A percentile compares a stretch with the other conserved stretches of the same genome.
These are phyloP conservation scores for Phytophthora rubi DNA, from an alignment of 352 stramenopile species.

Conservation along the genomic window DNA sequence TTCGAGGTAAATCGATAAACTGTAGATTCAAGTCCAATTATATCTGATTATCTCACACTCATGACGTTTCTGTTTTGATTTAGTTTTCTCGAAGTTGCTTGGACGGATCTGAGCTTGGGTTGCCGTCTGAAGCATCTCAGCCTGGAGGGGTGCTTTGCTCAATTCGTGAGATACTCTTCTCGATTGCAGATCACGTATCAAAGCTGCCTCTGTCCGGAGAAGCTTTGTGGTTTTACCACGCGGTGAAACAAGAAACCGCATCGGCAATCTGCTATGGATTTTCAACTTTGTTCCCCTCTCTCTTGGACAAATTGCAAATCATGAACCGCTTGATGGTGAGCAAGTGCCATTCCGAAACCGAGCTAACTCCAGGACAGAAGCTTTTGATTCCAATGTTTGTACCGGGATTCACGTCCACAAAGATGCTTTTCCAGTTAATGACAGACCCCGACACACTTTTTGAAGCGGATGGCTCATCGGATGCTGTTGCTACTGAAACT, in stretches of 20 bases:
- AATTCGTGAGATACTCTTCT: constrained; percentile 76
- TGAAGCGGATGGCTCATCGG: constrained; percentile 17
- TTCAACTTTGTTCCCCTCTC: constrained; percentile 76
- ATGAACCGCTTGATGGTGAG: constrained; percentile 81
- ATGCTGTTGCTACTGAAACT: constrained; percentile 32
- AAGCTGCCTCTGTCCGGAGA: constrained; percentile 41
- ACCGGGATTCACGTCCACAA: constrained; percentile 80
- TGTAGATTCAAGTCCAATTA: neutral
- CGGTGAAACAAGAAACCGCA: constrained; percentile 82
- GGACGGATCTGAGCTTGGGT: constrained; percentile 60
- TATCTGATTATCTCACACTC: neutral
- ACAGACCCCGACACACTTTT: constrained; percentile 48
- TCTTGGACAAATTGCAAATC: constrained; percentile 79
- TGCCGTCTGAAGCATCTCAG: constrained; percentile 43
- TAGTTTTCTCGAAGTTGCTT: constrained; percentile 79
- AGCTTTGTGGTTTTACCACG: constrained; percentile 71
- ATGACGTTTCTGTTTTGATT: constrained; percentile 6
- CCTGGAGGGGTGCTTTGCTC: constrained; percentile 52
- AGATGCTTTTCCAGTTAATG: constrained; percentile 88
- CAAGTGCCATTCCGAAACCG: constrained; percentile 20
- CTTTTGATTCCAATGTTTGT: constrained; percentile 84
- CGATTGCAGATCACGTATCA: constrained; percentile 63
- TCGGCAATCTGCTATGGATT: constrained; percentile 84
- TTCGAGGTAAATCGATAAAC: constrained; percentile 68
- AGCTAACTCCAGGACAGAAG: constrained; percentile 55